Evolutionary conservation across 441 rosid species (phyloP), one percentile per base, ranked within the genome.

Genomic region (Euphorbia celastroides): DNA sequence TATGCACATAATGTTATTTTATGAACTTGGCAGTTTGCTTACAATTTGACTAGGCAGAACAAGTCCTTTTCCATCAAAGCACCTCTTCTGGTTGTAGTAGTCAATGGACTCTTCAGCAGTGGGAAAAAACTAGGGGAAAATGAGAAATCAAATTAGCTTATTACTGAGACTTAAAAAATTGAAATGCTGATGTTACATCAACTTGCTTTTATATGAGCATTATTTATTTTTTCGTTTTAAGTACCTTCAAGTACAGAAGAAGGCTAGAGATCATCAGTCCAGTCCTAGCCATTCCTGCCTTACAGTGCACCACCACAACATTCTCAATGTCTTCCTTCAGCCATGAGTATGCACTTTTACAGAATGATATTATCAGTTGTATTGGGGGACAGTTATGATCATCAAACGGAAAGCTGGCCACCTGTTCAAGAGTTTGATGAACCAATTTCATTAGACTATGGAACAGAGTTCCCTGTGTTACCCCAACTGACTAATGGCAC

Each of bases 201-300:
- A 55, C 34, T 70, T 42, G 14, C 38, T 38, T 60, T 31, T 30
- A 65, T 8, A 66, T 19, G 63, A 22, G 9, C 34, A 50, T 12
- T 11, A 1, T 44, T 44, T 44, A 38, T 28, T 12, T 14, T 38
- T 64, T 64, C 66, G 26, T 27, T 57, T 28, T 8, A 13, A 42
- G 14, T 72, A 87, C 99, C 90, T 94, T 94, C 66, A 94, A 70
- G 77, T 84, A 94, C 52, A 94, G 68, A 57, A 94, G 92, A 77
- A 94, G 96, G 84, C 99, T 87, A 74, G 92, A 89, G 72, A 94
- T 94, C 99, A 94, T 94, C 73, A 94, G 78, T 63, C 99, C 98
- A 16, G 99, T 94, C 86, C 99, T 86, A 28, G 97, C 99, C 99
- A 94, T 94, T 71, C 99, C 99, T 65, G 99, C 99, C 77, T 94